Percentiles rank a stretch among this genome's conserved stretches.
Evolutionary conservation across 345 rosid genomes (phyloP).

Genomic region (Syzygium grande): DNA sequence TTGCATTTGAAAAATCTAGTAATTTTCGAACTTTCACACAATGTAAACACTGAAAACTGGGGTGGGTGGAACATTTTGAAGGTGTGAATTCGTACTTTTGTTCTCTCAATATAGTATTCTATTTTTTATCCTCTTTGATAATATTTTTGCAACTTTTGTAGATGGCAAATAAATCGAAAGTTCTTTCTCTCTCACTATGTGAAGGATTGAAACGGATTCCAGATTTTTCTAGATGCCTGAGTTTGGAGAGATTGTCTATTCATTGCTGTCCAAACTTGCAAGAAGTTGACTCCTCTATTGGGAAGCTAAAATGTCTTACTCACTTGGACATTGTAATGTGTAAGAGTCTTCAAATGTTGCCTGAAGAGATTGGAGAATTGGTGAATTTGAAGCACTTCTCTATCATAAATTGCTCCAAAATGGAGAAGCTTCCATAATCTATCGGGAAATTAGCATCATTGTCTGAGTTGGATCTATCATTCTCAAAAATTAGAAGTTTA

Average conservation of each 20-base stretch:
- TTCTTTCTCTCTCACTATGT: rapidly evolving
- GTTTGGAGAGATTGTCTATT: not conserved
- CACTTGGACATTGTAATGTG: too few species aligned
- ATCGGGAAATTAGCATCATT: too few species aligned
- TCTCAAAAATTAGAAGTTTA: not conserved
- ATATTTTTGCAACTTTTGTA: rapidly evolving
- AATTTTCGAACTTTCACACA: rapidly evolving
- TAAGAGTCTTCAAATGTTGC: too few species aligned
- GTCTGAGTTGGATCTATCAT: too few species aligned
- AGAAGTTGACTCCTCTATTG: not conserved
- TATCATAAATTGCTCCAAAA: too few species aligned
- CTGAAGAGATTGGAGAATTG: too few species aligned
- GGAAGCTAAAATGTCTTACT: not conserved
- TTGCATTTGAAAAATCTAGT: not conserved
- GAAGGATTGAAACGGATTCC: rapidly evolving
- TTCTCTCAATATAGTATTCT: not conserved
- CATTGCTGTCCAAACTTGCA: rapidly evolving
- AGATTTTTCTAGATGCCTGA: not conserved
- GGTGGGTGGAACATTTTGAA: not conserved
- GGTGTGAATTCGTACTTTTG: not conserved
- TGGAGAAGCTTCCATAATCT: too few species aligned
- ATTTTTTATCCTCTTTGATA: rapidly evolving
- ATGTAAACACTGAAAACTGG: rapidly evolving
- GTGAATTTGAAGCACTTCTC: too few species aligned
- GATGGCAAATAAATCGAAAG: not conserved